Evolutionary conservation across 305 asterid species (phyloP), one percentile per base, ranked within the genome.

Genomic region (Plantago rigida): DNA sequence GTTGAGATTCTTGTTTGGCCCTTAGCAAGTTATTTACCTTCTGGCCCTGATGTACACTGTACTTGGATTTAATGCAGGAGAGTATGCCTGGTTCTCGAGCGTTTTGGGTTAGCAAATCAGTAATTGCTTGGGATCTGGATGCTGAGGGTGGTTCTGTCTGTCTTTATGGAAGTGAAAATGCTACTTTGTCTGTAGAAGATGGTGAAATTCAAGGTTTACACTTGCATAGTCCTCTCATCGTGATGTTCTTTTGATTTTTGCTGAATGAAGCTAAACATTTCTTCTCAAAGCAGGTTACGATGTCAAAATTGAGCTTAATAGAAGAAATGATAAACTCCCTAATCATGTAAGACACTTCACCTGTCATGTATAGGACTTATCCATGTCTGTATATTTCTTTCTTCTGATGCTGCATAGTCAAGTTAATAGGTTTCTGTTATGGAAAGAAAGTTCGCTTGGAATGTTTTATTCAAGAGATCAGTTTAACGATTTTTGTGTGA

Each of bases 51-150:
- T 49, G 57, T 22, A 51, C 29, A 58, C 65, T 51, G 10, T 31
- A 42, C 47, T 49, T 5, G 51, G 46, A 47, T 17, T 22, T 39
- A 31, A 76, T 85, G 74, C 91, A 88, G 99, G 95, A 83, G 36
- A 61, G 68, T 65, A 73, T 88, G 76, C 53, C 50, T 56, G 72
- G 67, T 69, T 77, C 91, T 50, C 75, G 86, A 71, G 99, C 96
- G 53, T 84, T 84, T 76, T 92, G 97, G 99, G 97, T 88, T 51
- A 70, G 75, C 63, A 69, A 77, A 77, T 84, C 77, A 45, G 66
- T 82, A 47, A 83, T 92, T 81, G 94, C 93, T 47, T 88, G 95
- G 93, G 73, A 88, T 80, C 78, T 75, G 67, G 87, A 73, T 74
- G 74, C 62, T 77, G 81, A 69, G 68, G 84, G 68, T 62, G 91